A percentile compares a stretch with the other conserved stretches of the same genome.
These are phyloP conservation scores for Pholiota microspora DNA, from an alignment of 768 basidiomycete species.

Conservation along the genomic window DNA sequence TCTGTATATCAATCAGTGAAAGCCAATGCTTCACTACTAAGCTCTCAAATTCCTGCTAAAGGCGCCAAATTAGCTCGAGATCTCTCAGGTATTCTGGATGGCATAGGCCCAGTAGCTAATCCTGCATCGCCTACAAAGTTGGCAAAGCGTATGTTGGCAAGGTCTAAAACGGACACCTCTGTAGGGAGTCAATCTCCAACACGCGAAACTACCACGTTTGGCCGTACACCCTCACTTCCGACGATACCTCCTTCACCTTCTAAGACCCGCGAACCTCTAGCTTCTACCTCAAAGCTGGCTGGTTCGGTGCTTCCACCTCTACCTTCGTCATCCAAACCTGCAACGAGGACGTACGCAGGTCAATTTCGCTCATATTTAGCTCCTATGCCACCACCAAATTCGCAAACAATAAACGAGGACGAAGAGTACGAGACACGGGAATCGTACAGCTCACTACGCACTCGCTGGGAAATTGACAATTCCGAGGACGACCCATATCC, in stretches of 20 bases:
- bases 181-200: constrained; percentile 28
- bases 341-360: constrained; percentile 70
- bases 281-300: constrained; percentile 20
- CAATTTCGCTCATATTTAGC: constrained; percentile 80
- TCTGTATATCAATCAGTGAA: constrained; percentile 18
- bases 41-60: constrained; percentile 9
- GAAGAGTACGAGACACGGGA: constrained; percentile 61
- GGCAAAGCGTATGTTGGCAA: constrained; percentile 70
- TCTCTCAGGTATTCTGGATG: constrained; percentile 45
- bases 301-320: constrained; percentile 24
- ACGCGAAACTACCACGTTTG: constrained; percentile 10
- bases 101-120: constrained; percentile 25
- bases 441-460: constrained; percentile 71
- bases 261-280: constrained; percentile 10
- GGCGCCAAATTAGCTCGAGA: constrained; percentile 35
- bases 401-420: constrained; percentile 29
- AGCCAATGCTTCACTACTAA: not conserved
- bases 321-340: constrained; percentile 26
- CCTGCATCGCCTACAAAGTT: constrained; percentile 40
- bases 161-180: constrained; percentile 63
- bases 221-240: constrained; percentile 38
- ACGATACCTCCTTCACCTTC: constrained; percentile 30
- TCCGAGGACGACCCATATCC: constrained; percentile 68
- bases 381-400: constrained; percentile 41
- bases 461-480: constrained; percentile 80